phyloP scores from a whole-genome alignment of 768 basidiomycete genomes.

The Auricularia cornea region DNA sequence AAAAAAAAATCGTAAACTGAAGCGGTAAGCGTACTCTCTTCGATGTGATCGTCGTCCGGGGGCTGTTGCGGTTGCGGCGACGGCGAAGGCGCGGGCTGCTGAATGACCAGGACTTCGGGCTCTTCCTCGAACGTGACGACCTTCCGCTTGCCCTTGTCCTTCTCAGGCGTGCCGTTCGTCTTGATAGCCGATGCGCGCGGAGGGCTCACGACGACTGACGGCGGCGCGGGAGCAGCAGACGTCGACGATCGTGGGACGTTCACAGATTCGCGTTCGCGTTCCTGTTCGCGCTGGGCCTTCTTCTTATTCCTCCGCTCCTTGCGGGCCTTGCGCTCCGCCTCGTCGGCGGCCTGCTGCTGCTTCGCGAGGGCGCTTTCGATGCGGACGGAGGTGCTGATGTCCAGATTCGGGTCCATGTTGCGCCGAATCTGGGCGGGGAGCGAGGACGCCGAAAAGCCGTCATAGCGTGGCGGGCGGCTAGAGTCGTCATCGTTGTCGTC shows the following conservation, averaged over 20 bases:
- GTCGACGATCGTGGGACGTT: neutral
- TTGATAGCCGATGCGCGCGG: neutral
- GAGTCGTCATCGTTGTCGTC: neutral
- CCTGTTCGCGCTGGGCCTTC: conserved; percentile 28
- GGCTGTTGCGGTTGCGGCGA: neutral
- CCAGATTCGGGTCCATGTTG: conserved; percentile 39
- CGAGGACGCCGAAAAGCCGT: neutral
- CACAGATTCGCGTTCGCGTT: neutral
- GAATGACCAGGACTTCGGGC: conserved; percentile 44
- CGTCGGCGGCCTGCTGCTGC: conserved; percentile 1
- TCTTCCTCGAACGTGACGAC: conserved; percentile 70
- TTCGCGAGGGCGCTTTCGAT: neutral
- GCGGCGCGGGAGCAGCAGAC: conserved; percentile 14
- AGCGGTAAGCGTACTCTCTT: conserved; percentile 36
- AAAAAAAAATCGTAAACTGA: neutral
- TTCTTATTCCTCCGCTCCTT: conserved; percentile 37
- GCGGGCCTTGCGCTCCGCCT: conserved; percentile 9
- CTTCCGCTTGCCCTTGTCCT: conserved; percentile 50
- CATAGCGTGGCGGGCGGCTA: neutral
- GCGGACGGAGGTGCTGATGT: conserved; percentile 39
- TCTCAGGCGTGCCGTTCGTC: conserved; percentile 8
- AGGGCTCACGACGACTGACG: conserved; percentile 12
- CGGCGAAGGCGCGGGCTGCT: conserved; percentile 19
- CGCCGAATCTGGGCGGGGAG: conserved; percentile 23
- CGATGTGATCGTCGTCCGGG: conserved; percentile 22